Evolutionary conservation across 805 yeast genomes (phyloP), one percentile per base, ranked within the genome.

Genomic region (Candida manassasensis): DNA sequence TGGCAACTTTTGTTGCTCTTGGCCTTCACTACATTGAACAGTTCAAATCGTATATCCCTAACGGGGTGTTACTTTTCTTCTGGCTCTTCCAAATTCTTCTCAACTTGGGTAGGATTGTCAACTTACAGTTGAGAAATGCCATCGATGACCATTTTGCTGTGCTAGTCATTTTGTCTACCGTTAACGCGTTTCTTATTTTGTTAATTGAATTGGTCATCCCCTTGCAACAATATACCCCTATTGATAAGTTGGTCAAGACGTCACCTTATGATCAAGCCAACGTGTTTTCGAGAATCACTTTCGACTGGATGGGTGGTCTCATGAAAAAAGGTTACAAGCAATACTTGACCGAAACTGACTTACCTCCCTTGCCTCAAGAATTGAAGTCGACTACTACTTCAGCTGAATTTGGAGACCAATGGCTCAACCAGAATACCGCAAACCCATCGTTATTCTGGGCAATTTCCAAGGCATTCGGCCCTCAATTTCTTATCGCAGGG

Each of bases 251-350:
- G 16, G 24, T 39, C 49, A 40, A 40, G 40, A 11, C 33, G 12
- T 46, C 67, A 29, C 83, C 81, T 1, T 60, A 65, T 27, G 81
- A 77, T 26, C 56, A 55, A 36, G 84, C 87, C 9, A 80, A 89
- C 53, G 63, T 88, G 11, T 76, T 90, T 43, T 81, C 95, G 2
- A 67, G 75, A 35, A 64, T 90, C 34, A 81, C 95, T 0, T 90
- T 93, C 56, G 63, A 79, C 18, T 93, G 98, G 97, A 86, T 93
- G 95, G 79, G 87, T 14, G 78, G 74, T 1, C 63, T 93, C 49
- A 86, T 93, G 81, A 74, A 64, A 45, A 75, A 75, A 35, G 97
- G 97, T 11, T 83, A 81, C 49, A 63, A 69, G 27, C 76, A 75
- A 41, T 77, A 50, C 48, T 64, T 79, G 48, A 57, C 42, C 57